Percentiles rank a stretch among this genome's conserved stretches.
These are phyloP conservation scores for Corrigiola litoralis DNA, from an alignment of 179 eudicot genomes.

Conservation along the genomic window DNA sequence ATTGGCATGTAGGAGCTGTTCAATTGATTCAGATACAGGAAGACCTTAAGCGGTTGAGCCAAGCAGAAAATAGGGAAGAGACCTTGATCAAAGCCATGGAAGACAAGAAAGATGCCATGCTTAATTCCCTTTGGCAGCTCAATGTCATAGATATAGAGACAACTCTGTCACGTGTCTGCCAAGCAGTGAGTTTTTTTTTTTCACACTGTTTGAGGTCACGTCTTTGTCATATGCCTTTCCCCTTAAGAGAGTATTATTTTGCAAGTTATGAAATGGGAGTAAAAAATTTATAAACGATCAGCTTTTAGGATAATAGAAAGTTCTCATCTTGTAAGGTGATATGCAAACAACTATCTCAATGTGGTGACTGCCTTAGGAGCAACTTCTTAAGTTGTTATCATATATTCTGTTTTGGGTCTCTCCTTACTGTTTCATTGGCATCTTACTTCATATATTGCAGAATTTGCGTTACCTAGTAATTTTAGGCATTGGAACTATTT, in stretches of 20 bases:
- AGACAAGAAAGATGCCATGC: constrained; percentile 84
- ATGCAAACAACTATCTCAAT: neutral
- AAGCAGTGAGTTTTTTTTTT: constrained; percentile 46
- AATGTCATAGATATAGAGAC: constrained; percentile 91
- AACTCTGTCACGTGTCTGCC: constrained; percentile 82
- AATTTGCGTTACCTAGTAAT: neutral
- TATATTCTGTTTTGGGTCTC: neutral
- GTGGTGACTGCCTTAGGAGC: neutral
- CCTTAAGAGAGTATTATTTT: neutral
- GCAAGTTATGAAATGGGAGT: neutral
- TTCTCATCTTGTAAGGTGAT: neutral
- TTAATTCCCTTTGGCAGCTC: constrained; percentile 88
- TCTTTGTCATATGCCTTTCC: neutral
- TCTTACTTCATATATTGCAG: neutral
- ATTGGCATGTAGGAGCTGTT: constrained; percentile 61
- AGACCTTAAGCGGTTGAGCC: constrained; percentile 55
- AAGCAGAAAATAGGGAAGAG: constrained; percentile 72
- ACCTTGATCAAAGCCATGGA: constrained; percentile 56
- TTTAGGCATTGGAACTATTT: neutral
- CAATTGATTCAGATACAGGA: constrained; percentile 71
- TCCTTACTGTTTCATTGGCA: neutral
- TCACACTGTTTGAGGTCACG: neutral
- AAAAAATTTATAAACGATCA: too few relatives aligned
- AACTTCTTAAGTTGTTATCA: neutral
- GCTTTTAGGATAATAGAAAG: too few relatives aligned